Base-by-base conservation (phyloP, 2,329 filamentous ascomycete species). In the Fusarium sp. region DNA sequence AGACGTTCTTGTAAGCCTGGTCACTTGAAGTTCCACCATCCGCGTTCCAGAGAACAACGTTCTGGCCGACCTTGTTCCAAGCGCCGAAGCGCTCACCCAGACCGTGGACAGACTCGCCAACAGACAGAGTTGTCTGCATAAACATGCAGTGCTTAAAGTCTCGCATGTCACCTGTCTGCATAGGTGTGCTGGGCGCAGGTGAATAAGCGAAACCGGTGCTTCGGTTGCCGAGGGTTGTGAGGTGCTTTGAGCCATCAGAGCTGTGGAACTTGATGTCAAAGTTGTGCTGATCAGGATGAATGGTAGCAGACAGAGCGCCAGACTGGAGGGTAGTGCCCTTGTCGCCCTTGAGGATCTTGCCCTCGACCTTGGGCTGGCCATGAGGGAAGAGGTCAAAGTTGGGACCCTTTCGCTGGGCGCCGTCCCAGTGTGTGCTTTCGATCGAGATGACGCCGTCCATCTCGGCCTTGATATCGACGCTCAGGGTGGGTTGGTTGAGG, bases 31-130 rank as follows among this genome's bases (percentile, higher is more conserved):
- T 92, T 11, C 90, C 90, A 7, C 87, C 87, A 69, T 90, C 87
- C 15, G 85, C 84, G 69, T 89, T 89, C 86, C 87, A 89, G 9
- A 94, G 84, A 58, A 87, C 83, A 10, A 94, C 81, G 14, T 85
- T 84, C 77, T 94, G 91, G 14, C 92, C 92, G 42, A 93, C 88
- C 77, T 92, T 94, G 77, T 92, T 91, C 79, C 92, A 92, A 8
- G 90, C 87, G 1, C 92, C 92, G 75, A 94, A 95, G 15, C 92
- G 85, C 79, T 94, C 92, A 2, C 92, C 92, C 6, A 94, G 84
- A 0, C 92, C 92, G 77, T 93, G 91, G 15, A 94, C 85, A 1
- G 89, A 88, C 78, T 94, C 92, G 28, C 86, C 86, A 1, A 88
- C 85, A 4, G 81, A 79, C 3, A 88, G 79, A 7, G 81, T 84